Conservation (phyloP, 192 early-diverging fungal species). For the Rhizophagus clarus region DNA sequence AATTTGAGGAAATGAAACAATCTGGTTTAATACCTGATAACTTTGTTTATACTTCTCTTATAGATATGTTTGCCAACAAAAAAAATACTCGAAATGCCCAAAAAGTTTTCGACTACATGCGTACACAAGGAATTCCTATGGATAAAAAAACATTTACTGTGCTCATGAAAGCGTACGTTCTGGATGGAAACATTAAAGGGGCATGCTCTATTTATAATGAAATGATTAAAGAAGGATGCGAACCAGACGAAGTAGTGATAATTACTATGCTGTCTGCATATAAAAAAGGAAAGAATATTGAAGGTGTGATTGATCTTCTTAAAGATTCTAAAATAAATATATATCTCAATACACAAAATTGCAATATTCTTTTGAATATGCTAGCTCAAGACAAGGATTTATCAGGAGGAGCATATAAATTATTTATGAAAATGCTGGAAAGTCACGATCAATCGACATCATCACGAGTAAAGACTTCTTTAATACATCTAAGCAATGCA, state of each 20-base stretch:
- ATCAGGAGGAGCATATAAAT: neutral
- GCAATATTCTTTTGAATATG: neutral
- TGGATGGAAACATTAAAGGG: neutral
- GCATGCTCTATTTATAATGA: conserved; percentile 1
- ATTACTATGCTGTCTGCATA: conserved; percentile 10
- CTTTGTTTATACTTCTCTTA: conserved; percentile 22
- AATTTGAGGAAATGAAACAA: conserved; percentile 30
- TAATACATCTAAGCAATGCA: neutral
- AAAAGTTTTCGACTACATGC: conserved; percentile 27
- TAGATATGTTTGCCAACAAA: conserved; percentile 24
- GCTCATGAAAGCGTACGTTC: conserved; percentile 25
- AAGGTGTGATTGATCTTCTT: neutral
- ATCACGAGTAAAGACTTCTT: neutral
- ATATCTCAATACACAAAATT: neutral
- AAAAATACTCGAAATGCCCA: conserved; percentile 6
- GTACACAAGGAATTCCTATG: conserved; percentile 3
- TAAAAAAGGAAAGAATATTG: neutral
- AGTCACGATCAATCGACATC: neutral
- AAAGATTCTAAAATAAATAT: conserved; percentile 6
- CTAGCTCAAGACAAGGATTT: neutral
- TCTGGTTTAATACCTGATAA: neutral
- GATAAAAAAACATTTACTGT: conserved; percentile 26
- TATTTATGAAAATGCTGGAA: conserved; percentile 15
- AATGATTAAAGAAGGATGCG: conserved; percentile 13
- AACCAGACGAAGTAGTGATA: conserved; percentile 2